Percentiles rank a stretch among this genome's conserved stretches.
Evolutionary conservation across 768 basidiomycete genomes (phyloP).

Genomic region (Sporobolomyces roseus): DNA sequence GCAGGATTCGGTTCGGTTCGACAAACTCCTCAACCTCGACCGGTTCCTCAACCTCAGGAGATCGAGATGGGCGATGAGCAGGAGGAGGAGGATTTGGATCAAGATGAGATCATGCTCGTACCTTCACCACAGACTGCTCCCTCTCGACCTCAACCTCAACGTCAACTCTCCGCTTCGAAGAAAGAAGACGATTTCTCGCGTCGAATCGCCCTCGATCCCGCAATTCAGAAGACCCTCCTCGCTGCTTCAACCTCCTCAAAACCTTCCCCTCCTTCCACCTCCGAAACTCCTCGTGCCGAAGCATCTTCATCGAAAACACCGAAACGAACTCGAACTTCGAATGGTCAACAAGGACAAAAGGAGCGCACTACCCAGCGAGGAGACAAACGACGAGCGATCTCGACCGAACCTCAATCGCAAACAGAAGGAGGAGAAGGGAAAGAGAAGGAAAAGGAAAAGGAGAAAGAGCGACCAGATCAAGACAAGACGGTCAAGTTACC

Average conservation of each 20-base stretch:
- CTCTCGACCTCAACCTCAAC: background rate
- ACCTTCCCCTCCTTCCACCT: background rate
- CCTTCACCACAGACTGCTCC: background rate
- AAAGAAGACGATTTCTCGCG: constrained; percentile 6
- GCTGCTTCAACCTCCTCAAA: background rate
- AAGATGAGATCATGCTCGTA: constrained; percentile 6
- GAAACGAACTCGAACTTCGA: background rate
- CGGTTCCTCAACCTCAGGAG: background rate
- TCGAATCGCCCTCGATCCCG: constrained; percentile 7
- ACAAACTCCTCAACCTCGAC: constrained; percentile 1
- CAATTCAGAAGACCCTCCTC: constrained; percentile 8
- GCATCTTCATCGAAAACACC: background rate
- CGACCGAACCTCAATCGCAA: background rate
- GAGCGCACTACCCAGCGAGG: background rate
- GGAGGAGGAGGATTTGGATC: constrained; percentile 5
- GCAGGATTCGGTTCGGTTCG: constrained; percentile 29
- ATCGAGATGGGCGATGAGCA: background rate
- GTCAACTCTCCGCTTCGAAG: background rate
- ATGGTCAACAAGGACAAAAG: background rate
- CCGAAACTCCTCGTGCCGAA: background rate
- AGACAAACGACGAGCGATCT: constrained; percentile 21
- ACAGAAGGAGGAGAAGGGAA: background rate
- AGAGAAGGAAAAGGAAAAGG: background rate
- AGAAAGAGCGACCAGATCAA: background rate
- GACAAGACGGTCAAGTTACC: constrained; percentile 12